Evolutionary conservation across 805 yeast genomes (phyloP), one percentile per base, ranked within the genome.

Genomic region (Millerozyma acaciae): DNA sequence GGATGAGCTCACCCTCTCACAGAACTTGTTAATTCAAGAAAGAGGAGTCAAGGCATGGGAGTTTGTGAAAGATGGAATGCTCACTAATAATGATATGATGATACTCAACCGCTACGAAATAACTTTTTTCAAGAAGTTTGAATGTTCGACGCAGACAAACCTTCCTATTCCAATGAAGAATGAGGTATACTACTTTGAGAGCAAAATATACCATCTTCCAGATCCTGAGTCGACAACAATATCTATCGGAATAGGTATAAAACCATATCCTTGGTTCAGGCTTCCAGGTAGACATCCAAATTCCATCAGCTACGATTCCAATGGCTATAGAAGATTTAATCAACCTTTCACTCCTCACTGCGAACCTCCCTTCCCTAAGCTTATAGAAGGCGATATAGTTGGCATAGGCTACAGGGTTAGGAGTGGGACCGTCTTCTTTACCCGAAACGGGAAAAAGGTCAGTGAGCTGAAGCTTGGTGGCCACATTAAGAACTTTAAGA

Each of bases 11-110:
- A 34, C 73, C 54, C 26, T 82, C 23, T 70, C 83, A 18, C 89
- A 84, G 55, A 69, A 68, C 40, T 59, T 80, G 53, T 53, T 70
- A 14, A 84, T 86, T 17, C 95, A 87, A 45, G 95, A 87, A 43
- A 88, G 86, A 53, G 96, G 95, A 2, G 81, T 89, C 1, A 60
- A 71, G 10, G 97, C 97, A 1, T 89, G 94, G 85, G 95, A 89
- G 47, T 90, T 93, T 51, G 70, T 66, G 33, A 78, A 80, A 15
- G 73, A 73, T 48, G 55, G 68, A 7, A 71, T 73, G 57, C 56
- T 76, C 20, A 75, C 73, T 40, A 72, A 68, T 58, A 78, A 68
- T 48, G 76, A 71, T 43, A 70, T 76, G 34, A 43, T 75, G 23
- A 83, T 90, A 5, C 70, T 76, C 24, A 83, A 83, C 51, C 80